Percentiles rank a stretch among this genome's conserved stretches.
Evolutionary conservation across 2,329 filamentous ascomycete species (phyloP).

Genomic region (Chrysoporthe puriensis): DNA sequence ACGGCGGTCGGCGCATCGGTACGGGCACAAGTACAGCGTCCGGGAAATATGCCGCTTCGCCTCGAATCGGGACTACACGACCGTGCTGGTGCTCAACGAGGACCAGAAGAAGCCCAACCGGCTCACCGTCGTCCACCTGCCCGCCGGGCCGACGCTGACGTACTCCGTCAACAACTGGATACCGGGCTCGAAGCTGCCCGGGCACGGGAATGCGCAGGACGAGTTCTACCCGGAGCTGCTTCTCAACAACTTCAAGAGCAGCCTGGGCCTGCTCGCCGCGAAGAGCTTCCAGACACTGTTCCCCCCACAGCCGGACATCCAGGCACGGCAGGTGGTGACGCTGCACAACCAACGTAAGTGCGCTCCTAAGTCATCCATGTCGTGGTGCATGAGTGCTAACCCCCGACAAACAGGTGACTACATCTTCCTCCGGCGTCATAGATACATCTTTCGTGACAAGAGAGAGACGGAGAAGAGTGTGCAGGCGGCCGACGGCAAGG

Average conservation of each 20-base stretch:
- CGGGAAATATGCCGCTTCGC: conserved; percentile 90
- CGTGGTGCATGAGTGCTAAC: not conserved
- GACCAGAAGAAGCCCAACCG: conserved; percentile 84
- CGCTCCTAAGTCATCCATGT: conserved; percentile 17
- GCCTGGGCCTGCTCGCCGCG: conserved; percentile 84
- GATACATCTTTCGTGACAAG: conserved; percentile 75
- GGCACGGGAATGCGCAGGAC: conserved; percentile 85
- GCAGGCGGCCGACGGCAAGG: conserved; percentile 77
- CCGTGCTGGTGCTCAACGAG: conserved; percentile 84
- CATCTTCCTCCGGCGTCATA: conserved; percentile 77
- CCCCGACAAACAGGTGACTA: conserved; percentile 5
- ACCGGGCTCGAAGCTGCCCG: conserved; percentile 83
- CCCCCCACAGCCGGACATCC: conserved; percentile 79
- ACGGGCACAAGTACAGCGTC: conserved; percentile 88
- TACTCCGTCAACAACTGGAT: conserved; percentile 91
- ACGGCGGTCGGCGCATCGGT: conserved; percentile 79
- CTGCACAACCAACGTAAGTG: conserved; percentile 95
- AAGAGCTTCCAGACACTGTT: conserved; percentile 81
- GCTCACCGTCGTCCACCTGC: conserved; percentile 41
- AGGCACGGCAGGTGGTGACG: conserved; percentile 87
- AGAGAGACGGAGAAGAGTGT: conserved; percentile 85
- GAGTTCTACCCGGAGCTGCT: conserved; percentile 84
- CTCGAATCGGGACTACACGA: conserved; percentile 78
- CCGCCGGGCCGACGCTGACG: conserved; percentile 86
- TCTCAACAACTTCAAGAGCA: conserved; percentile 93